Conservation (phyloP, 2,329 filamentous ascomycete genomes). For the Sarocladium kiliense region DNA sequence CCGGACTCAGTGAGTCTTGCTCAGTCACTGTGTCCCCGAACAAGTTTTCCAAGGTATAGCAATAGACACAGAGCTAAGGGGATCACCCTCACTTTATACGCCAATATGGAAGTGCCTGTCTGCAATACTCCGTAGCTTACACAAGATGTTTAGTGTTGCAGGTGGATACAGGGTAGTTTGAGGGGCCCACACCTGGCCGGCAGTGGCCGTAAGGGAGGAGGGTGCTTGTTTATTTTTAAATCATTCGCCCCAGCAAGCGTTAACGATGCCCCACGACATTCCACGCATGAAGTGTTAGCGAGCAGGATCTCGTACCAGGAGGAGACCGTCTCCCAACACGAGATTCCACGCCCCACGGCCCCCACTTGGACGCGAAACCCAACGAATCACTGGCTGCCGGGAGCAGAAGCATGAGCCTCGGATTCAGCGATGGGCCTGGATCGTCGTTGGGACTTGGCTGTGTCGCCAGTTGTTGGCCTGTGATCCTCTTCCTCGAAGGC, state of each 20-base stretch:
- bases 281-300: background rate
- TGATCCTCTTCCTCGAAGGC: no score
- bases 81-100: no score
- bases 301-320: background rate
- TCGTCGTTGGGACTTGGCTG: constrained; percentile 1
- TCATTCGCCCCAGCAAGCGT: background rate
- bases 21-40: no score
- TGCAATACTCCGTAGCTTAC: no score
- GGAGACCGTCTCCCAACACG: constrained; percentile 1
- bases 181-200: no score
- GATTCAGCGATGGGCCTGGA: background rate
- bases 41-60: no score
- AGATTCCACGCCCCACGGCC: constrained; percentile 4
- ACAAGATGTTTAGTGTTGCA: no score
- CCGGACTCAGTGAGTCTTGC: no score
- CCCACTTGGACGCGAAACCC: constrained; percentile 1
- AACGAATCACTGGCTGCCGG: background rate
- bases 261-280: background rate
- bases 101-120: no score
- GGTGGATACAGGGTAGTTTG: no score
- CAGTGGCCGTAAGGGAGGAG: no score
- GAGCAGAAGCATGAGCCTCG: background rate
- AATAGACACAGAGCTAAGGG: no score
- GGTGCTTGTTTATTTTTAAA: constrained; percentile 3
- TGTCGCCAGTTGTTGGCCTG: background rate